Percentiles rank a stretch among this genome's conserved stretches.
Conservation (phyloP, 768 basidiomycete species). For the Mycena galericulata region DNA sequence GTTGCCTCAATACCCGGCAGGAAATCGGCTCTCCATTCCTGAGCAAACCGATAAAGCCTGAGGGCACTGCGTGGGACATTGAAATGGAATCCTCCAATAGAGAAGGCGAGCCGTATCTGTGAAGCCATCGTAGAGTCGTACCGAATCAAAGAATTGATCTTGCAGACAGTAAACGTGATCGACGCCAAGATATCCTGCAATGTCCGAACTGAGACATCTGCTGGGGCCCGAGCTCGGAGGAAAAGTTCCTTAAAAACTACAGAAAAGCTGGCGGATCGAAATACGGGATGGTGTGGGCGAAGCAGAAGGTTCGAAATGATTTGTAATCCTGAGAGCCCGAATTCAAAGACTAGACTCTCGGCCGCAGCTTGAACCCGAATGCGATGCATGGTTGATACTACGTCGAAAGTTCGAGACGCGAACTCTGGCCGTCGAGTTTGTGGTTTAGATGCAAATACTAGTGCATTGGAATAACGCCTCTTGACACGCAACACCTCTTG, state of each 20-base stretch:
- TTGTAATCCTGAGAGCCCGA: constrained; percentile 58
- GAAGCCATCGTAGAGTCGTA: constrained; percentile 56
- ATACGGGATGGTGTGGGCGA: constrained; percentile 40
- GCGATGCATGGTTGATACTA: constrained; percentile 55
- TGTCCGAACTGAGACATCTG: constrained; percentile 49
- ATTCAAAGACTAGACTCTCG: constrained; percentile 76
- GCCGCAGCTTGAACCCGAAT: constrained; percentile 74
- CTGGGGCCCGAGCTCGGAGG: constrained; percentile 69
- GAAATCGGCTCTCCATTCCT: constrained; percentile 87
- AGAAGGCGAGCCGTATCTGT: constrained; percentile 57
- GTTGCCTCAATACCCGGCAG: constrained; percentile 80
- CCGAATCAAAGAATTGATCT: constrained; percentile 58
- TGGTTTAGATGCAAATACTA: constrained; percentile 17
- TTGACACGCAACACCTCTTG: constrained; percentile 66
- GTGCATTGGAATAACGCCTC: constrained; percentile 46
- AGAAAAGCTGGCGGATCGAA: constrained; percentile 61
- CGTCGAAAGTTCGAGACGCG: constrained; percentile 41
- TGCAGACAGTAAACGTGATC: constrained; percentile 60
- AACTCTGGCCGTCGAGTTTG: constrained; percentile 32
- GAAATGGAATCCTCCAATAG: constrained; percentile 59
- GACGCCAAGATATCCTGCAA: constrained; percentile 74
- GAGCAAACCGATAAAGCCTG: constrained; percentile 79
- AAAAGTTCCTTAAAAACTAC: constrained; percentile 64
- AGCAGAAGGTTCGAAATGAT: constrained; percentile 52
- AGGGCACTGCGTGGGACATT: constrained; percentile 86